A percentile compares a stretch with the other conserved stretches of the same genome.
These are phyloP conservation scores for Phytophthora tentaculata DNA, from an alignment of 352 stramenopile genomes.

Conservation along the genomic window DNA sequence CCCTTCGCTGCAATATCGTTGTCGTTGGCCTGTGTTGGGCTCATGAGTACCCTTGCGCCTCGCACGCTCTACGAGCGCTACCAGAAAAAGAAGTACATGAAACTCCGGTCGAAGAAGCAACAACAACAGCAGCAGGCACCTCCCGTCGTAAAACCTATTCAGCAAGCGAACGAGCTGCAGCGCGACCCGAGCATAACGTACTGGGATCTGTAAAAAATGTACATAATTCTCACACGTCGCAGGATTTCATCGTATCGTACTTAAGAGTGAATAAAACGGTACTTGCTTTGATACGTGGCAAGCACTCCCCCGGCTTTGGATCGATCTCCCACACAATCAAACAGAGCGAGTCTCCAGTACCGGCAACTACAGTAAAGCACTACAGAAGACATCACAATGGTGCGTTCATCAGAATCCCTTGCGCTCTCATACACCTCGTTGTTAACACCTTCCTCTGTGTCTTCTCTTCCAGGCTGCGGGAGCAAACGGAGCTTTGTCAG, in stretches of 20 bases:
- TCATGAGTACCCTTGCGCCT: slow-evolving; percentile 29
- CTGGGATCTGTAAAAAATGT: slow-evolving; percentile 21
- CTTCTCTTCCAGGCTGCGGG: slow-evolving; percentile 37
- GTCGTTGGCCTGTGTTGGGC: slow-evolving; percentile 27
- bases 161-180: slow-evolving; percentile 6
- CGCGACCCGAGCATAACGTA: slow-evolving; percentile 21
- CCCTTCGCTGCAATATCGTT: slow-evolving; percentile 28
- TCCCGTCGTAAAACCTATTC: slow-evolving; percentile 8
- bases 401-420: slow-evolving; percentile 10
- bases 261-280: slow-evolving; percentile 2
- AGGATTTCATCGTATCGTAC: slow-evolving; percentile 34
- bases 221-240: slow-evolving; percentile 11
- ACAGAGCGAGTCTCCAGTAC: slow-evolving; percentile 18
- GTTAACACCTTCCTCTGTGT: background rate
- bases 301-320: slow-evolving; percentile 19
- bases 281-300: slow-evolving; percentile 39
- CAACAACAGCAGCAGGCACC: slow-evolving; percentile 10
- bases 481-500: slow-evolving; percentile 44
- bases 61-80: slow-evolving; percentile 35
- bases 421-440: background rate
- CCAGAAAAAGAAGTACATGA: slow-evolving; percentile 31
- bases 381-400: slow-evolving; percentile 21
- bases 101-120: slow-evolving; percentile 21
- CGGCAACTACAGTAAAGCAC: slow-evolving; percentile 2
- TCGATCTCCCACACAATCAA: slow-evolving; percentile 30